Base-by-base conservation (phyloP, 768 basidiomycete species). In the Russula olivacea region DNA sequence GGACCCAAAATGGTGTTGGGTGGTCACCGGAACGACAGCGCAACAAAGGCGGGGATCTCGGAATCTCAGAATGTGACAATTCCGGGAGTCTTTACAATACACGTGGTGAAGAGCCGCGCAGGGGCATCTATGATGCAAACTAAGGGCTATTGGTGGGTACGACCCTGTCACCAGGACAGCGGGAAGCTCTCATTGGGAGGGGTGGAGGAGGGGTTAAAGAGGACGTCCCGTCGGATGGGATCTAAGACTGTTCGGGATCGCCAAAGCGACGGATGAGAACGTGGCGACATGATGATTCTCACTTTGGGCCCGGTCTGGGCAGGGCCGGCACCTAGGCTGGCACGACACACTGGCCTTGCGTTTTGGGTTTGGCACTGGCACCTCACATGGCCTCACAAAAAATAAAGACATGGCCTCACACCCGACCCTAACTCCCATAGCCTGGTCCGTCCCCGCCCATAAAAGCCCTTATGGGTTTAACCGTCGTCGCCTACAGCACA, bases 81-180 rank as follows among this genome's bases (percentile, higher is more conserved):
- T 58, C 34, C 32, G 50, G 57, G 57, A 28, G 47, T 30, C 58
- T n/a, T 11, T 47, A 17, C 45, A 47, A 9, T 21, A 50, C 55
- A 51, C 50, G 49, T 56, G 43, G 45, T 47, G n/a, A 47, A 47
- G 45, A 43, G 19, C 19, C 41, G 19, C 19, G 38, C 9, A 11
- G 45, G n/a, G 9, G 43, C 57, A 59, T 58, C 57, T 19, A 36
- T 59, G 62, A 36, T 59, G 62, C 58, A 58, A 59, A 59, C 45
- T 19, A 36, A n/a, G 45, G 45, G 21, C n/a, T 9, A 7, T 45
- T 43, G 25, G 48, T 23, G 43, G 30, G 56, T 55, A 58, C 38
- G 62, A 25, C 62, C 28, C 54, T 32, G 61, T 63, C 61, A 47
- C 61, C 61, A 63, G 61, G 61, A 63, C 61, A 63, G 50, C 61